Evolutionary conservation across 495 filamentous ascomycete species (phyloP).

Genomic region (Hypomontagnella submonticulosa): DNA sequence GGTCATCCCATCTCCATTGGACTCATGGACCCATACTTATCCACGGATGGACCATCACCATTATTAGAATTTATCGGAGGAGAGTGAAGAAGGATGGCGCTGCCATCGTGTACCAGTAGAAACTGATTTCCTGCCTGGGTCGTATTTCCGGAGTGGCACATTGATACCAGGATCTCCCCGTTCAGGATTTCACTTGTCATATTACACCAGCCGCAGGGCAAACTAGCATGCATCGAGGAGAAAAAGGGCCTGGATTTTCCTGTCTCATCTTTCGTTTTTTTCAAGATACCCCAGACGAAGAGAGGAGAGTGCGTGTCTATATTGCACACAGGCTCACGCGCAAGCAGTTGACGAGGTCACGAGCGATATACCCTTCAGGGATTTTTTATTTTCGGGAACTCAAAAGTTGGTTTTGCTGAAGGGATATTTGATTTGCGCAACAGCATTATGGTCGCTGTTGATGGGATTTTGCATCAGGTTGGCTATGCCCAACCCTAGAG

Average conservation of each 20-base stretch:
- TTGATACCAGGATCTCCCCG: constrained; percentile 45
- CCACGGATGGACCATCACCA: constrained; percentile 35
- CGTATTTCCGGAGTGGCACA: constrained; percentile 43
- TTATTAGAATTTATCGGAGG: constrained; percentile 25
- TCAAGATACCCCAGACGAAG: constrained; percentile 47
- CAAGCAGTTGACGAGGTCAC: constrained; percentile 43
- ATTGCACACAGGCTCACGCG: constrained; percentile 40
- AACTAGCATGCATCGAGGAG: constrained; percentile 42
- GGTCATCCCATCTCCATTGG: constrained; percentile 4
- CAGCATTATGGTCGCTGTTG: constrained; percentile 21
- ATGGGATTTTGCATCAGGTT: constrained; percentile 29
- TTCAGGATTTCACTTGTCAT: constrained; percentile 47
- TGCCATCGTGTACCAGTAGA: constrained; percentile 49
- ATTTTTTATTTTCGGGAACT: constrained; percentile 39
- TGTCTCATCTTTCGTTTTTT: constrained; percentile 50
- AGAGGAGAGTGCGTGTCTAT: constrained; percentile 38
- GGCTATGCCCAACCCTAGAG: constrained; percentile 37
- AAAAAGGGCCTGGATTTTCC: constrained; percentile 49
- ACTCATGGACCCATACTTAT: not conserved
- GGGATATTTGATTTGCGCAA: constrained; percentile 34
- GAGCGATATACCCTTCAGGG: constrained; percentile 45
- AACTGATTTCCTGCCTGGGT: constrained; percentile 45
- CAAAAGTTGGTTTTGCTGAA: constrained; percentile 35
- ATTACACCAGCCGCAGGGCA: constrained; percentile 51
- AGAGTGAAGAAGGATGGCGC: constrained; percentile 38